phyloP scores from a whole-genome alignment of 2,329 filamentous ascomycete species.

The Paraphaeosphaeria minitans region DNA sequence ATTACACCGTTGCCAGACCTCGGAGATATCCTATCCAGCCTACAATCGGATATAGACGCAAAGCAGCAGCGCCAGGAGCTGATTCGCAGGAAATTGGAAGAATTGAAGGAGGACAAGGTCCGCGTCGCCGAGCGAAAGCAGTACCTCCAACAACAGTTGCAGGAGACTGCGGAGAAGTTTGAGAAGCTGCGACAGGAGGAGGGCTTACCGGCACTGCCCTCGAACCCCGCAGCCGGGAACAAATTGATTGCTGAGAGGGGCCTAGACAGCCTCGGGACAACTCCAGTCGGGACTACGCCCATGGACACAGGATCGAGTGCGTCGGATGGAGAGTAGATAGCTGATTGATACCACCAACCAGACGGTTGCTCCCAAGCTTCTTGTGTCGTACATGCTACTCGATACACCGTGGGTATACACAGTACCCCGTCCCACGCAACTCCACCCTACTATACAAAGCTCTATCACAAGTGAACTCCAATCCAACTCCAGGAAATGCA shows the following conservation, averaged over 20 bases:
- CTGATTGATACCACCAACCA: conserved; percentile 5
- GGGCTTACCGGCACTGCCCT: conserved; percentile 46
- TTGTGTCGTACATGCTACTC: background rate
- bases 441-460: background rate
- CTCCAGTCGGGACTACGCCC: conserved; percentile 45
- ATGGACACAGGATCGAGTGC: conserved; percentile 29
- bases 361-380: background rate
- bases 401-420: background rate
- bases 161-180: conserved; percentile 78
- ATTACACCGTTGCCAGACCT: conserved; percentile 80
- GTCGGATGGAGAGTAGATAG: conserved; percentile 34
- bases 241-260: conserved; percentile 41
- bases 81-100: conserved; percentile 68
- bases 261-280: conserved; percentile 45
- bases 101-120: conserved; percentile 69
- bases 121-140: conserved; percentile 72
- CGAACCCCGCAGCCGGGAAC: conserved; percentile 35
- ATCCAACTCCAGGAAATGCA: conserved; percentile 12
- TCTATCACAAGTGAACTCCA: background rate
- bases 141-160: conserved; percentile 79
- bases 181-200: conserved; percentile 60
- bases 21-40: conserved; percentile 66
- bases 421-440: background rate
- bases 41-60: conserved; percentile 65
- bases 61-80: conserved; percentile 65